Evolutionary conservation across 768 basidiomycete genomes (phyloP).

Genomic region (Xanthoconium purpureum): DNA sequence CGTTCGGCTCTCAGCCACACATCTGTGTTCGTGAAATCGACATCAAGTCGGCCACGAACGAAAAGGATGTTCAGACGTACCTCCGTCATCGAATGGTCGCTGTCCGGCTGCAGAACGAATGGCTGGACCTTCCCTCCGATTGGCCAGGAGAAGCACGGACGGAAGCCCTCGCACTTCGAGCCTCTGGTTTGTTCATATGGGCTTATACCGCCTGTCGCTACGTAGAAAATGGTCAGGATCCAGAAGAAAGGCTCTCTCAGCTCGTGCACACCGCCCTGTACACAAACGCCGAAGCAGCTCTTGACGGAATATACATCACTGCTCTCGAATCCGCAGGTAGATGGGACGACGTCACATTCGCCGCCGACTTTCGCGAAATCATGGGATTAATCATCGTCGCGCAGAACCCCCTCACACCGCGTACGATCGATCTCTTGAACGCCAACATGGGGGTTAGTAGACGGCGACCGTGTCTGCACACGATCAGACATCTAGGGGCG

Average conservation of each 20-base stretch:
- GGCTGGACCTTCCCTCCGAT: constrained; percentile 24
- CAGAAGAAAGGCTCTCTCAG: constrained; percentile 28
- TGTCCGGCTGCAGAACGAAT: constrained; percentile 28
- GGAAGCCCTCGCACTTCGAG: constrained; percentile 23
- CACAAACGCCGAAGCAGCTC: constrained; percentile 26
- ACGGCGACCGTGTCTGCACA: constrained; percentile 30
- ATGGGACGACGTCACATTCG: constrained; percentile 31
- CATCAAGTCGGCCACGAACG: constrained; percentile 25
- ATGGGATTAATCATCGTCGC: constrained; percentile 32
- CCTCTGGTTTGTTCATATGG: constrained; percentile 35
- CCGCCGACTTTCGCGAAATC: constrained; percentile 32
- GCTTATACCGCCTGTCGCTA: constrained; percentile 34
- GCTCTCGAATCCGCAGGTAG: constrained; percentile 30
- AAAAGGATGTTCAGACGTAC: constrained; percentile 24
- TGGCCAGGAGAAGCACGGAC: constrained; percentile 28
- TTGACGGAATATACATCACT: constrained; percentile 30
- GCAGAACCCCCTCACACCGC: constrained; percentile 24
- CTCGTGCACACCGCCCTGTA: constrained; percentile 21
- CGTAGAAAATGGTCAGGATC: constrained; percentile 30
- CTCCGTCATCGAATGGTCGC: constrained; percentile 26
- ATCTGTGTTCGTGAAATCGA: constrained; percentile 24
- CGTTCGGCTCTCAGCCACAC: constrained; percentile 10
- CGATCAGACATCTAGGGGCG: constrained; percentile 25
- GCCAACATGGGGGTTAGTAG: constrained; percentile 6
- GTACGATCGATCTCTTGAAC: constrained; percentile 28